Base-by-base conservation (phyloP, 106 monocot species). In the Allium fistulosum region DNA sequence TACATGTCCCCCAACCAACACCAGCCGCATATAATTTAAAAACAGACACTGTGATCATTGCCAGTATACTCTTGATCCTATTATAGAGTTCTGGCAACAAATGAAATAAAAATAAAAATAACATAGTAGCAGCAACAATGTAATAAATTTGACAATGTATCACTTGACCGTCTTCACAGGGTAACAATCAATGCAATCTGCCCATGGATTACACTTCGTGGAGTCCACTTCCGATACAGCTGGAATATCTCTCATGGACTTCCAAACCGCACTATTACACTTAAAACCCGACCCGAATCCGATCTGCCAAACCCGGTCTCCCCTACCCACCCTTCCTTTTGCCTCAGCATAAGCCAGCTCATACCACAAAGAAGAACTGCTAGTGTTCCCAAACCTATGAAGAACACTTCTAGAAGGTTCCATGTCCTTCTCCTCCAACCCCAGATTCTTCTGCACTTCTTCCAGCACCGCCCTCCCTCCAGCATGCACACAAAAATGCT, bases 231-330 rank as follows among this genome's bases (percentile, higher is more conserved):
- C 67, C 4, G 6, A 22, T 0, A 52, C 12, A 22, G 59, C 48
- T 49, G 46, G 59, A 26, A 70, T 59, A 59, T 70, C 59, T 14
- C 48, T 45, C 57, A 70, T 6, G 59, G 77, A 64, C 46, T 48
- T 51, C 79, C 79, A 79, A 0, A 74, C 74, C 28, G 63, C 73
- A 57, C 79, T 79, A 51, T 74, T 74, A 51, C 79, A 79, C 64
- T 79, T 79, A 73, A 79, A 74, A 16, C 79, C 79, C 6, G 79
- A 79, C 47, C 79, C 74, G 58, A 79, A 79, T 37, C 74, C 74
- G 14, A 79, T 62, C 69, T 79, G 79, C 79, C 74, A 70, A 14
- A 79, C 62, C 7, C 69, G 13, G 46, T 79, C 74, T 8, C 79
- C 79, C 11, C 57, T 10, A 22, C 14, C 46, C 58, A 79, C 74